Evolutionary conservation across 768 basidiomycete species (phyloP).

Genomic region (Suillus spraguei): DNA sequence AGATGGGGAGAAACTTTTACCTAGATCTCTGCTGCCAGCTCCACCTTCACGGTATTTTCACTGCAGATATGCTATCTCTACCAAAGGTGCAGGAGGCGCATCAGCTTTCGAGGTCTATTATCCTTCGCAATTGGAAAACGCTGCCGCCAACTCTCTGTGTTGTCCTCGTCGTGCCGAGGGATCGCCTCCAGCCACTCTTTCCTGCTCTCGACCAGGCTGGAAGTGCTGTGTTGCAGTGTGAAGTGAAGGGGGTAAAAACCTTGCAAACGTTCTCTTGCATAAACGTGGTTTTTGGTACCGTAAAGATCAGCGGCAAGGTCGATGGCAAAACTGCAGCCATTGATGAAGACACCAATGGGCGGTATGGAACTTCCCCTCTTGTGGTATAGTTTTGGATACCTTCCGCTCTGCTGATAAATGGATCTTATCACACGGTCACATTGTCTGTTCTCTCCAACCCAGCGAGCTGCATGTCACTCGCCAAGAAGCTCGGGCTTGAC

Average conservation of each 20-base stretch:
- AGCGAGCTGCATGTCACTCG: slow-evolving; percentile 12
- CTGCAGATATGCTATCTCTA: slow-evolving; percentile 25
- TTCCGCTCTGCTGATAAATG: slow-evolving; percentile 10
- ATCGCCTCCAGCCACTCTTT: slow-evolving; percentile 24
- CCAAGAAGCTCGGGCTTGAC: slow-evolving; percentile 5
- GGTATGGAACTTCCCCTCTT: slow-evolving; percentile 20
- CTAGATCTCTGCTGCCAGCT: slow-evolving; percentile 52
- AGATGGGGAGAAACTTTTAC: slow-evolving; percentile 34
- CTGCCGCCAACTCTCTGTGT: slow-evolving; percentile 36
- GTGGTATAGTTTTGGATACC: slow-evolving; percentile 25
- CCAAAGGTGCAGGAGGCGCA: slow-evolving; percentile 17
- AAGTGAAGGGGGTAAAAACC: slow-evolving; percentile 15
- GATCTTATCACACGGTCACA: slow-evolving; percentile 18
- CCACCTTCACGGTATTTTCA: slow-evolving; percentile 42
- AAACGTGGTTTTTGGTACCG: slow-evolving; percentile 24
- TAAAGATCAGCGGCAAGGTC: slow-evolving; percentile 21
- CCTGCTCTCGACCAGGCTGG: slow-evolving; percentile 22
- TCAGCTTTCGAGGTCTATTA: slow-evolving; percentile 3
- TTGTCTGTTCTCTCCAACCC: slow-evolving; percentile 19
- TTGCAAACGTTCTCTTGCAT: slow-evolving; percentile 23
- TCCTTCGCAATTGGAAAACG: slow-evolving; percentile 33
- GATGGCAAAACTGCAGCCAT: slow-evolving; percentile 18
- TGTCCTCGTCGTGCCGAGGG: slow-evolving; percentile 34
- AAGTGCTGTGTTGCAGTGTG: slow-evolving; percentile 25
- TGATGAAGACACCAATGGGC: slow-evolving; percentile 19